A percentile compares a stretch with the other conserved stretches of the same genome.
phyloP scores from a whole-genome alignment of 2,329 filamentous ascomycete genomes.

The Hymenoscyphus occultus region DNA sequence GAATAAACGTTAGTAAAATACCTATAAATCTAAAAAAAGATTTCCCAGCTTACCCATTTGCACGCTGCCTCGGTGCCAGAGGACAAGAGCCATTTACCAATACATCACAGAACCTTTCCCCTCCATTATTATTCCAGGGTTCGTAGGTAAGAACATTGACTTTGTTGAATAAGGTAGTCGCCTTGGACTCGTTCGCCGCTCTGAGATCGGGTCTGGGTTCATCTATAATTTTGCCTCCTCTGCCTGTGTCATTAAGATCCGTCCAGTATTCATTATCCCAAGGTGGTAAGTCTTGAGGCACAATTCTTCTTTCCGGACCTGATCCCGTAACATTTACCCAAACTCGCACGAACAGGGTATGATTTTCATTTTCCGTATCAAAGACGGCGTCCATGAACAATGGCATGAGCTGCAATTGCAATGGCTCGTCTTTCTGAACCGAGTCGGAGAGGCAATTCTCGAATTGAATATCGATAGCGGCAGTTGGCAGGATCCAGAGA shows the following conservation, averaged over 20 bases:
- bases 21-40: not conserved
- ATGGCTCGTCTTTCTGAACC: conserved; percentile 55
- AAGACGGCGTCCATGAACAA: conserved; percentile 72
- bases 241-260: conserved; percentile 49
- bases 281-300: conserved; percentile 55
- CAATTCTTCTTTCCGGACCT: conserved; percentile 37
- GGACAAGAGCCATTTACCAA: conserved; percentile 67
- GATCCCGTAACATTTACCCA: conserved; percentile 90
- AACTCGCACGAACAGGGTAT: conserved; percentile 72
- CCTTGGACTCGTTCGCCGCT: conserved; percentile 44
- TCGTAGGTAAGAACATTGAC: conserved; percentile 76
- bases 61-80: conserved; percentile 67
- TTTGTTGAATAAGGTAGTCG: conserved; percentile 70
- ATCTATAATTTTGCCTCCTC: conserved; percentile 72
- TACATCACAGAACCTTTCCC: conserved; percentile 63
- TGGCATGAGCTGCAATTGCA: conserved; percentile 76
- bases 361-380: conserved; percentile 55
- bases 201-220: conserved; percentile 36
- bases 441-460: conserved; percentile 75
- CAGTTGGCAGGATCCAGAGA: conserved; percentile 40
- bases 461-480: conserved; percentile 70
- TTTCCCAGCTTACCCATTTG: conserved; percentile 44
- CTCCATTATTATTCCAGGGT: conserved; percentile 53
- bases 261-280: conserved; percentile 57
- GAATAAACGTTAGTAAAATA: conserved; percentile 14